phyloP scores from a whole-genome alignment of 2,329 filamentous ascomycete species.

The Fusarium sp. region DNA sequence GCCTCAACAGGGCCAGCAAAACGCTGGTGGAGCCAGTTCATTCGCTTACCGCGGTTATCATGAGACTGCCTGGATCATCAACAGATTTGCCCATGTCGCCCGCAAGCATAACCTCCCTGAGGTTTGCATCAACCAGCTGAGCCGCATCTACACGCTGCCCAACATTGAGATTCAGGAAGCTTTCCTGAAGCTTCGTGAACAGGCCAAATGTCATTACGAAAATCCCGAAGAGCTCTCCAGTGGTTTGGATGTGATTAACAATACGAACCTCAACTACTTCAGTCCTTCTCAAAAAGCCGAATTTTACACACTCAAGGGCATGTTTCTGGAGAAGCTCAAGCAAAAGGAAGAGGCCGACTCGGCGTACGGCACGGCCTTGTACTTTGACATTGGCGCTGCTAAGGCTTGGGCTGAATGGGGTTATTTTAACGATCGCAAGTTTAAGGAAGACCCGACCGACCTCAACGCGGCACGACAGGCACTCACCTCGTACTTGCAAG shows the following conservation, averaged over 20 bases:
- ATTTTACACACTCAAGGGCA: constrained; percentile 98
- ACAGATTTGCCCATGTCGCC: constrained; percentile 96
- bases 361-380: constrained; percentile 93
- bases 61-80: constrained; percentile 99
- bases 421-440: constrained; percentile 95
- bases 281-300: constrained; percentile 96
- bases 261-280: constrained; percentile 99
- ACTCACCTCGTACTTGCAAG: constrained; percentile 95
- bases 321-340: constrained; percentile 96
- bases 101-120: constrained; percentile 97
- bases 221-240: constrained; percentile 92
- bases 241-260: constrained; percentile 98
- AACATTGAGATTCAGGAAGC: constrained; percentile 99
- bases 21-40: constrained; percentile 83
- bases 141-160: constrained; percentile 96
- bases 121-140: constrained; percentile 96
- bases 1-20: constrained; percentile 79
- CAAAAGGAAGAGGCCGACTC: constrained; percentile 93
- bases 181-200: constrained; percentile 97
- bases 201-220: constrained; percentile 98
- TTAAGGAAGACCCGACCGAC: constrained; percentile 89
- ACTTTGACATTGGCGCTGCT: constrained; percentile 93
- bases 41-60: constrained; percentile 98
- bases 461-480: constrained; percentile 89
- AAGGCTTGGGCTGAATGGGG: constrained; percentile 99